These are phyloP conservation scores for Benincasa hispida DNA, from an alignment of 306 rosid genomes.

Conservation along the genomic window DNA sequence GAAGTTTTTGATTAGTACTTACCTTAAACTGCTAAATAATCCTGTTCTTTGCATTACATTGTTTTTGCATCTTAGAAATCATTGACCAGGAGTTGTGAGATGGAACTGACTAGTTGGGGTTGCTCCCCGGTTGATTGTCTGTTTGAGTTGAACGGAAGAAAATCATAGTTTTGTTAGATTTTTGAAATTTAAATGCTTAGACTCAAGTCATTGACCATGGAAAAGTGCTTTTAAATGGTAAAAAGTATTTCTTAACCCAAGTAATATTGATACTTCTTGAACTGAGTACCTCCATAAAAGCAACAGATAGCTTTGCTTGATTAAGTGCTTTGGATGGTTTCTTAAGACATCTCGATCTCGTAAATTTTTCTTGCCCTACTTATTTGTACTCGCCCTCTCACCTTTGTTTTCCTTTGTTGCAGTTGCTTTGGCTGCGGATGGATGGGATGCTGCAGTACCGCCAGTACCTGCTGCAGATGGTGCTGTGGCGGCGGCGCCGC, in stretches of 20 bases:
- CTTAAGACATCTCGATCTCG: no score
- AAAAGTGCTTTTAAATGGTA: background rate
- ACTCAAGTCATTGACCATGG: background rate
- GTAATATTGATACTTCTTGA: no score
- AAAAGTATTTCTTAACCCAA: background rate
- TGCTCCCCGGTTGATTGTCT: background rate
- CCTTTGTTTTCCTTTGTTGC: background rate
- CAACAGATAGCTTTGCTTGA: background rate
- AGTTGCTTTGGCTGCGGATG: conserved; percentile 9
- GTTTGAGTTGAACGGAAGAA: background rate
- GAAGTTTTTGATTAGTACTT: background rate
- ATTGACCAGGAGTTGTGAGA: background rate
- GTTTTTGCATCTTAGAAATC: background rate
- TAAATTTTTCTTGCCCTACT: no score
- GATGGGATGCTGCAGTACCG: conserved; percentile 23
- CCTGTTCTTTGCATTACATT: background rate
- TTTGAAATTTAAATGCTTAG: background rate
- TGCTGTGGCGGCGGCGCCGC: conserved; percentile 5
- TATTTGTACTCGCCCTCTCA: background rate
- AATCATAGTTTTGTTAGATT: no score
- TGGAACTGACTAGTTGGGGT: background rate
- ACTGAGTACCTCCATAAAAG: no score
- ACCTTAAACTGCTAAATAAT: background rate
- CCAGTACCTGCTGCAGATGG: conserved; percentile 1
- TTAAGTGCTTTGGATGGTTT: background rate